A percentile compares a stretch with the other conserved stretches of the same genome.
These are phyloP conservation scores for Pestalotiopsis sp. DNA, from an alignment of 2,329 filamentous ascomycete genomes.

Conservation along the genomic window DNA sequence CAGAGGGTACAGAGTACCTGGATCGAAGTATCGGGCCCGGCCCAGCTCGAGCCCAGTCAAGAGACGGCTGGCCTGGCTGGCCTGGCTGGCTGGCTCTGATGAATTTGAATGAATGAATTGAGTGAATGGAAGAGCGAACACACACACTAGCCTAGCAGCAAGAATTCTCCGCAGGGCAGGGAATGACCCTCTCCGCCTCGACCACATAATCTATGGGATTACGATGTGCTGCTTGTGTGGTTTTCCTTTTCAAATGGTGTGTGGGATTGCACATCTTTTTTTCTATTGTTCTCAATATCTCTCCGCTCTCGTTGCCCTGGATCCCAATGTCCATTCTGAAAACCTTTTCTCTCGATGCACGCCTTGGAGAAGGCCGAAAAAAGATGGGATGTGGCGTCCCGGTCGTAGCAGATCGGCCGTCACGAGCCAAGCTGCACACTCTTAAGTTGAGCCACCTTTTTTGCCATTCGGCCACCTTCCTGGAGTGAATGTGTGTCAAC, in stretches of 20 bases:
- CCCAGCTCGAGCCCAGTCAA: conserved; percentile 6
- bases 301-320: not conserved
- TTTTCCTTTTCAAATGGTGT: not conserved
- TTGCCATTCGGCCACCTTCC: conserved; percentile 7
- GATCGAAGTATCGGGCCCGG: conserved; percentile 14
- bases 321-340: not conserved
- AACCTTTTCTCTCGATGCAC: not conserved
- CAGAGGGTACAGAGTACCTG: conserved; percentile 13
- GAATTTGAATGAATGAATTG: conserved; percentile 14
- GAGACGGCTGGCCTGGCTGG: not conserved
- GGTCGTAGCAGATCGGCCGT: not conserved
- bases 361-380: not conserved
- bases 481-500: conserved; percentile 10
- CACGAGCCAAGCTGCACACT: conserved; percentile 1
- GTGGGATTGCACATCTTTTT: not conserved
- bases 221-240: conserved; percentile 4
- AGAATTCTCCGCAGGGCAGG: conserved; percentile 15
- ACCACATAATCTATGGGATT: conserved; percentile 3
- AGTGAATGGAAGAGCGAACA: not conserved
- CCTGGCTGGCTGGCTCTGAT: conserved; percentile 10
- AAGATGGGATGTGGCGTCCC: not conserved
- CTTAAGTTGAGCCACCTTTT: conserved; percentile 9
- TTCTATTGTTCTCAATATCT: not conserved
- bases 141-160: conserved; percentile 12
- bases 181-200: not conserved